Base-by-base conservation (phyloP, 108 stramenopile genomes). In the Chaetoceros tenuissimus region DNA sequence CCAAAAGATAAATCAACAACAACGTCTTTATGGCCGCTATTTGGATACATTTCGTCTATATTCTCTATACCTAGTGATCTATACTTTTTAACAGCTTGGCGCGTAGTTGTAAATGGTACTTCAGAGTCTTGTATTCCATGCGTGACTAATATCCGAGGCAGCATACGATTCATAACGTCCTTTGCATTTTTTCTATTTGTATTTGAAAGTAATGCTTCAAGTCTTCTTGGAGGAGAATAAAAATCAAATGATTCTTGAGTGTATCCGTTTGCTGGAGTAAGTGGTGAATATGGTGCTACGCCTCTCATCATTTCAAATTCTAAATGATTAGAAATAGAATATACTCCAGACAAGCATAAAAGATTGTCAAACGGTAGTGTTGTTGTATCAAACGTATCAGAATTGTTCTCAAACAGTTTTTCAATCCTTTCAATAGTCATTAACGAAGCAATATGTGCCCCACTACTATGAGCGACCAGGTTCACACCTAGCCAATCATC, bases 51-150 rank as follows among this genome's bases (percentile, higher is more conserved):
- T n/a, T n/a, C n/a, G n/a, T n/a, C n/a, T n/a, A n/a, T n/a, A n/a
- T n/a, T n/a, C n/a, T n/a, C n/a, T n/a, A n/a, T n/a, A n/a, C n/a
- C n/a, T n/a, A n/a, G n/a, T n/a, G n/a, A n/a, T n/a, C n/a, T n/a
- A n/a, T n/a, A n/a, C n/a, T n/a, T 58, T 20, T 59, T 64, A 0
- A 80, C 85, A 24, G 82, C 82, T 62, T 91, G 84, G 8, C 75
- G 48, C 13, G 85, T 87, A 29, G 81, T 58, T 5, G 85, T 87
- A 57, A 87, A 85, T 8, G 89, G 89, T 22, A 91, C 89, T 5
- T 77, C 78, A 19, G 75, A 54, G 56, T 91, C 89, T 60, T 91
- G 85, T 26, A 85, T 77, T 47, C 89, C 85, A 68, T 91, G 89
- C 13, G 87, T 20, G 1, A 91, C 55, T 1, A 83, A 55, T 3